phyloP scores from a whole-genome alignment of 2,329 filamentous ascomycete species.

The Colletotrichum gigasporum region DNA sequence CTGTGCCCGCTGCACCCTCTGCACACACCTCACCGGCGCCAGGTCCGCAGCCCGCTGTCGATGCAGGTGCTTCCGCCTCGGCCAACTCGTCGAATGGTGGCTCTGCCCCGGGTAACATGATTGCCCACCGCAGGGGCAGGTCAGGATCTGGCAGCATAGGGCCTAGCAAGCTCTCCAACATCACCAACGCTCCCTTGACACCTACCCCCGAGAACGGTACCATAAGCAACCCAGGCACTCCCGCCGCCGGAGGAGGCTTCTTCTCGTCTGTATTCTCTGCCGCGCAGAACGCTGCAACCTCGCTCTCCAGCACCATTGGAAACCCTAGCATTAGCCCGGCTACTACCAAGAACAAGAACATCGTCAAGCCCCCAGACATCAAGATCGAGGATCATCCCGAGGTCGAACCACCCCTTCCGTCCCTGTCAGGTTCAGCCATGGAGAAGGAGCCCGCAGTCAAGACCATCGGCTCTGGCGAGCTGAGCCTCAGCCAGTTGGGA shows the following conservation, averaged over 20 bases:
- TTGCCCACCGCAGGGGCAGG: slow-evolving; percentile 68
- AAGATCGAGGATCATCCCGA: slow-evolving; percentile 50
- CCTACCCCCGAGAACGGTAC: slow-evolving; percentile 76
- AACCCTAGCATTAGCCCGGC: slow-evolving; percentile 65
- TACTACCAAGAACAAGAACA: slow-evolving; percentile 48
- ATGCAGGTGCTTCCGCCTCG: slow-evolving; percentile 37
- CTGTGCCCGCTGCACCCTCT: slow-evolving; percentile 10
- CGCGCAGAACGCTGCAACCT: slow-evolving; percentile 89
- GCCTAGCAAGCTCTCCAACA: slow-evolving; percentile 89
- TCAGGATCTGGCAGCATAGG: slow-evolving; percentile 65
- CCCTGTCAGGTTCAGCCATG: slow-evolving; percentile 43
- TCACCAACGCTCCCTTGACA: slow-evolving; percentile 76
- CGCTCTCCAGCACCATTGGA: slow-evolving; percentile 77
- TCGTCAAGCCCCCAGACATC: slow-evolving; percentile 44
- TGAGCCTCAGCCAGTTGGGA: slow-evolving; percentile 89
- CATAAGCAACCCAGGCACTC: slow-evolving; percentile 51
- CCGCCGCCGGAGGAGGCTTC: slow-evolving; percentile 74
- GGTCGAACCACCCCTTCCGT: slow-evolving; percentile 48
- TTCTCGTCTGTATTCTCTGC: slow-evolving; percentile 94
- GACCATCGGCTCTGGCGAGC: slow-evolving; percentile 87
- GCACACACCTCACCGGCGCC: slow-evolving; percentile 8
- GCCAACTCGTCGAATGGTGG: slow-evolving; percentile 61
- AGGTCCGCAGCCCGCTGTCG: slow-evolving; percentile 31
- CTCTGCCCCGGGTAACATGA: slow-evolving; percentile 75
- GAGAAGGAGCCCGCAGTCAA: slow-evolving; percentile 80